Percentiles rank a stretch among this genome's conserved stretches.
phyloP scores from a whole-genome alignment of 208 protist species.

The Naegleria gruberi region DNA sequence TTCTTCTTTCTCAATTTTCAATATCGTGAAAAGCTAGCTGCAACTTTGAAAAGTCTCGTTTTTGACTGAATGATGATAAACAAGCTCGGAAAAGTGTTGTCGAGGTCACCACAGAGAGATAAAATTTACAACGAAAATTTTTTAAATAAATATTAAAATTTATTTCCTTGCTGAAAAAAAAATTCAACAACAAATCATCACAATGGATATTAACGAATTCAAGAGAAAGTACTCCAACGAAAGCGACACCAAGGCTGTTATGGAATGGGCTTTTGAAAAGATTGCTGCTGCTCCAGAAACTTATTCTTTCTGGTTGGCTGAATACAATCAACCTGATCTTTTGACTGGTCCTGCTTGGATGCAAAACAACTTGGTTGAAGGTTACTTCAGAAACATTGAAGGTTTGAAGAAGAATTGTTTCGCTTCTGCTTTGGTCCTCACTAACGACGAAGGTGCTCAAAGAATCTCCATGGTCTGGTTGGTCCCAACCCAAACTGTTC shows the following conservation, averaged over 20 bases:
- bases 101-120: no score
- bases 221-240: conserved; percentile 10
- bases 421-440: background rate
- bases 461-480: background rate
- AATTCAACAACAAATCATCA: background rate
- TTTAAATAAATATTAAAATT: background rate
- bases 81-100: no score
- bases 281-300: background rate
- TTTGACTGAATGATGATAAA: no score
- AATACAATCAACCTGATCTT: background rate
- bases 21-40: no score
- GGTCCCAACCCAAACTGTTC: background rate
- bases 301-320: background rate
- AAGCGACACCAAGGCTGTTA: background rate
- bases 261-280: background rate
- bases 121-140: no score
- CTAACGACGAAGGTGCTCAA: background rate
- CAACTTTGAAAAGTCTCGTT: no score
- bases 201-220: background rate
- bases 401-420: background rate
- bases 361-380: background rate
- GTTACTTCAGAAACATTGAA: background rate
- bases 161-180: background rate
- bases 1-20: no score
- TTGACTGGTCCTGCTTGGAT: background rate